Conservation (phyloP, 768 basidiomycete species). For the Tylopilus sp. region DNA sequence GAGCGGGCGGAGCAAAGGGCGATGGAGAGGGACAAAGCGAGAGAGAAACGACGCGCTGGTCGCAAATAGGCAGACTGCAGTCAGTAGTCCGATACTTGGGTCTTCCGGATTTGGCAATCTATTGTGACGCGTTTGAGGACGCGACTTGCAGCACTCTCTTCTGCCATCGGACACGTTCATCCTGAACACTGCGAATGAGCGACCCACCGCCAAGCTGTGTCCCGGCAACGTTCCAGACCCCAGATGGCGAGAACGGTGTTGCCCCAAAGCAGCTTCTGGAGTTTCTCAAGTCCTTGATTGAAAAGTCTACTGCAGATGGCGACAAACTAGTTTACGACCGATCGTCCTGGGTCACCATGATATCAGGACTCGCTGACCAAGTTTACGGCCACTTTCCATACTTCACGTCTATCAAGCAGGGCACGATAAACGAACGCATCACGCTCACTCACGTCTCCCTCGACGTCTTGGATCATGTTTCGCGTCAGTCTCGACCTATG, state of each 20-base stretch:
- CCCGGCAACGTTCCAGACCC: slow-evolving; percentile 32
- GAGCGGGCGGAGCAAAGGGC: slow-evolving; percentile 96
- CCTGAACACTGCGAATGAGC: slow-evolving; percentile 18
- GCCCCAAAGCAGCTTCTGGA: slow-evolving; percentile 40
- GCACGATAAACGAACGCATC: slow-evolving; percentile 53
- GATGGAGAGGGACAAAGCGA: slow-evolving; percentile 78
- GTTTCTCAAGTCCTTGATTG: slow-evolving; percentile 40
- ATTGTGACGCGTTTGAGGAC: not conserved
- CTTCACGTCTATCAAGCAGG: slow-evolving; percentile 49
- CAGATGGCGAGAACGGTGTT: slow-evolving; percentile 21
- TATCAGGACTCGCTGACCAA: slow-evolving; percentile 50
- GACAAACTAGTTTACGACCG: slow-evolving; percentile 33
- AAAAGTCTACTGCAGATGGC: slow-evolving; percentile 33
- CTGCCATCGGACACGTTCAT: not conserved
- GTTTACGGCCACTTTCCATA: slow-evolving; percentile 54
- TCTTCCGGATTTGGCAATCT: slow-evolving; percentile 8
- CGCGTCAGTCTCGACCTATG: slow-evolving; percentile 46
- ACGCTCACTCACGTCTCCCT: slow-evolving; percentile 52
- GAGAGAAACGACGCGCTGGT: slow-evolving; percentile 73
- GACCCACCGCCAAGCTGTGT: slow-evolving; percentile 22
- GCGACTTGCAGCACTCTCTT: not conserved
- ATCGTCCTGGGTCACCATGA: slow-evolving; percentile 47
- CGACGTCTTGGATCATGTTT: slow-evolving; percentile 50
- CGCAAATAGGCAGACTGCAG: slow-evolving; percentile 46
- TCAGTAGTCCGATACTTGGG: not conserved